A percentile compares a stretch with the other conserved stretches of the same genome.
phyloP scores from a whole-genome alignment of 2,329 filamentous ascomycete species.

The Uncinocarpus reesii region DNA sequence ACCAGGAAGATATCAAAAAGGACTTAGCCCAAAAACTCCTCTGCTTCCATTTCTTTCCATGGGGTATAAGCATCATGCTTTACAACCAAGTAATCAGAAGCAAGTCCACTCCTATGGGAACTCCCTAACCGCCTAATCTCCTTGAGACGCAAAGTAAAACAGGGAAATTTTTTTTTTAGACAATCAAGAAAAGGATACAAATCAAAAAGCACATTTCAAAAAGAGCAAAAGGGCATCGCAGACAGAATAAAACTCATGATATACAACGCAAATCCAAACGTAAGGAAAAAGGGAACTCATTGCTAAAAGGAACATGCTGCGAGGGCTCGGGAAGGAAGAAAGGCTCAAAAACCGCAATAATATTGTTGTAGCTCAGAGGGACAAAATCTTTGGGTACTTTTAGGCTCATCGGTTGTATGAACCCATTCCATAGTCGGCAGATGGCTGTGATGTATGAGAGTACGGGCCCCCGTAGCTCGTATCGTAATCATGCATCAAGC shows the following conservation, averaged over 20 bases:
- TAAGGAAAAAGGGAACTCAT: too few relatives aligned
- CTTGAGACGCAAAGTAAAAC: background rate
- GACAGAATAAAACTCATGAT: too few relatives aligned
- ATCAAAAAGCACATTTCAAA: background rate
- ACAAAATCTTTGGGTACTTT: background rate
- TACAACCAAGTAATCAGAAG: too few relatives aligned
- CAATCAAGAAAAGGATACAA: background rate
- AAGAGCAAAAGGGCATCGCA: background rate
- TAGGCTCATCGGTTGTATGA: constrained; percentile 4
- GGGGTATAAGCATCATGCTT: background rate
- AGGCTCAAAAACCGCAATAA: background rate
- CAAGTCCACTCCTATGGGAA: background rate
- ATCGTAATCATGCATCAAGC: constrained; percentile 34
- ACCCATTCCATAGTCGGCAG: constrained; percentile 12
- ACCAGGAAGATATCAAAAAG: too few relatives aligned
- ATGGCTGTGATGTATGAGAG: constrained; percentile 16
- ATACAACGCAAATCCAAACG: too few relatives aligned
- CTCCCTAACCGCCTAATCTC: background rate
- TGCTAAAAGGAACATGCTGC: too few relatives aligned
- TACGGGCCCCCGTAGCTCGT: constrained; percentile 36
- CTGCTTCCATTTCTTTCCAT: background rate
- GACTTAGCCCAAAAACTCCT: background rate
- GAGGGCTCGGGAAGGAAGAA: background rate
- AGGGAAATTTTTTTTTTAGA: background rate
- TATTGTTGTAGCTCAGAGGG: background rate